Evolutionary conservation across 108 stramenopile genomes (phyloP).

Genomic region (Ochromonas danica): DNA sequence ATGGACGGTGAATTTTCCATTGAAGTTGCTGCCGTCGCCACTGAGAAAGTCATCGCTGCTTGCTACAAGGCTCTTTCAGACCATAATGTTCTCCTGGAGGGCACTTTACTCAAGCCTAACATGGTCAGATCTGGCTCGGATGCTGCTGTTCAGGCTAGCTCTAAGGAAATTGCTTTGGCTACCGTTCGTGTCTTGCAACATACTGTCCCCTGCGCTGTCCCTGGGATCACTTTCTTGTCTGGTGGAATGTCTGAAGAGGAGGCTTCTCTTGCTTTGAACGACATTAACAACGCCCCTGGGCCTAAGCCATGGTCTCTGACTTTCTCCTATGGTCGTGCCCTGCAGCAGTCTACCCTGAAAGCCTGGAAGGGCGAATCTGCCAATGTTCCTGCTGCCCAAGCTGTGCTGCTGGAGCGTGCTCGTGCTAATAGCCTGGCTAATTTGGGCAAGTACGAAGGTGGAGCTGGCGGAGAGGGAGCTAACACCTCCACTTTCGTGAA

Average conservation of each 20-base stretch:
- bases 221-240: slow-evolving; percentile 75
- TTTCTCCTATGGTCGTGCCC: slow-evolving; percentile 79
- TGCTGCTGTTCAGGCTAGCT: slow-evolving; percentile 58
- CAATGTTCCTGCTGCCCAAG: slow-evolving; percentile 61
- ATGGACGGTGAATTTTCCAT: slow-evolving; percentile 66
- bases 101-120: slow-evolving; percentile 81
- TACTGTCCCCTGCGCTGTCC: slow-evolving; percentile 77
- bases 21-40: slow-evolving; percentile 58
- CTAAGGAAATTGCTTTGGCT: slow-evolving; percentile 72
- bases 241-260: slow-evolving; percentile 81
- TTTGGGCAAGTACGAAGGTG: slow-evolving; percentile 34
- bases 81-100: slow-evolving; percentile 80
- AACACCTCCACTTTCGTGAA: slow-evolving; percentile 44
- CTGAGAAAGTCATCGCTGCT: slow-evolving; percentile 59
- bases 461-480: slow-evolving; percentile 40
- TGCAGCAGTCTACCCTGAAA: slow-evolving; percentile 75
- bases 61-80: slow-evolving; percentile 79
- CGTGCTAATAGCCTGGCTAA: slow-evolving; percentile 57
- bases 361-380: slow-evolving; percentile 69
- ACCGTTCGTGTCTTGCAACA: slow-evolving; percentile 75
- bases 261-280: slow-evolving; percentile 72
- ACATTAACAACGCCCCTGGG: slow-evolving; percentile 68
- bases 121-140: slow-evolving; percentile 78
- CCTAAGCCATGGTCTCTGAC: slow-evolving; percentile 66
- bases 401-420: slow-evolving; percentile 58